Evolutionary conservation across 2,329 filamentous ascomycete genomes (phyloP).

Genomic region (Ascochyta koolunga): DNA sequence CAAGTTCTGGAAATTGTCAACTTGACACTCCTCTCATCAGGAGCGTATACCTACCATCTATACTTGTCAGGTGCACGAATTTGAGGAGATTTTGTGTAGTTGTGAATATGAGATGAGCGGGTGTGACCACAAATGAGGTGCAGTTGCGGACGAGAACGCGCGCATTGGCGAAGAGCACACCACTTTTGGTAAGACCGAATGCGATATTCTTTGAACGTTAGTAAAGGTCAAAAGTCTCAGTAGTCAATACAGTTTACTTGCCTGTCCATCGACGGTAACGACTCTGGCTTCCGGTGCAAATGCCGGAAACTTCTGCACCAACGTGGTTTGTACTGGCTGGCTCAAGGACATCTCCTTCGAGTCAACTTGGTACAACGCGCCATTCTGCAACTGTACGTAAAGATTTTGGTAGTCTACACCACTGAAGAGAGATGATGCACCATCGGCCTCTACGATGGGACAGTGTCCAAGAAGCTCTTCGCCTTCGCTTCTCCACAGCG

Average conservation of each 20-base stretch:
- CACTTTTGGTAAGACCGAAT: constrained; percentile 75
- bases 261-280: constrained; percentile 31
- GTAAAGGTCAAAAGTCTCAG: constrained; percentile 11
- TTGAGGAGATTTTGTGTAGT: constrained; percentile 93
- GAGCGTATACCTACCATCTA: constrained; percentile 62
- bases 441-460: constrained; percentile 31
- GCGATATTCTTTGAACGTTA: constrained; percentile 50
- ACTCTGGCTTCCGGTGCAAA: constrained; percentile 35
- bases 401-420: constrained; percentile 29
- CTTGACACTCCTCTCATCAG: background rate
- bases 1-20: constrained; percentile 64
- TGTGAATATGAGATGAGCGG: constrained; percentile 85
- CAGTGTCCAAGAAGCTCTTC: constrained; percentile 28
- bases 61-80: constrained; percentile 78
- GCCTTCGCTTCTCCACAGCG: constrained; percentile 35
- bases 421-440: constrained; percentile 30
- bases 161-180: constrained; percentile 78
- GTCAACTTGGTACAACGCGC: constrained; percentile 26
- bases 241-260: constrained; percentile 12
- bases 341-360: constrained; percentile 17
- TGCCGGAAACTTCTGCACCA: constrained; percentile 33
- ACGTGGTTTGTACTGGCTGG: constrained; percentile 22
- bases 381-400: constrained; percentile 33
- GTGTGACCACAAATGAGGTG: constrained; percentile 85
- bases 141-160: constrained; percentile 80